Evolutionary conservation across 2,329 filamentous ascomycete genomes (phyloP).

Genomic region (Niveomyces coronatus): DNA sequence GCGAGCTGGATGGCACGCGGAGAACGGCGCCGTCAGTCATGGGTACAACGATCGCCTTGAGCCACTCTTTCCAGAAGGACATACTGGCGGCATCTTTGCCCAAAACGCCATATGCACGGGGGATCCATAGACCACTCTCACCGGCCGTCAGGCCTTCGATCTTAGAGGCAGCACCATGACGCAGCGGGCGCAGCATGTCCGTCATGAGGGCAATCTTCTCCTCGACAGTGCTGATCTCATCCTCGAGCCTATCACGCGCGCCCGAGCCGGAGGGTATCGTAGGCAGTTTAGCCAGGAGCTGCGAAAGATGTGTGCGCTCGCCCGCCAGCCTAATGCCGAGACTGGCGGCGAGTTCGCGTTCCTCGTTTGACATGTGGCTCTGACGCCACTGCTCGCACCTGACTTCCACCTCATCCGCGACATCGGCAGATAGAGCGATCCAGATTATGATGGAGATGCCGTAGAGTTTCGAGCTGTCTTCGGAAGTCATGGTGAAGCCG

Average conservation of each 20-base stretch:
- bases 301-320: constrained; percentile 83
- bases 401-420: constrained; percentile 74
- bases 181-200: constrained; percentile 81
- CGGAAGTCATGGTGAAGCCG: constrained; percentile 94
- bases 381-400: constrained; percentile 81
- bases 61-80: constrained; percentile 97
- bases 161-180: constrained; percentile 90
- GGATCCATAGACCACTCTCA: constrained; percentile 92
- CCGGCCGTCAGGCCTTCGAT: constrained; percentile 94
- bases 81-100: constrained; percentile 76
- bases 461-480: constrained; percentile 84
- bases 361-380: constrained; percentile 78
- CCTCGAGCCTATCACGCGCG: constrained; percentile 76
- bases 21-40: constrained; percentile 85
- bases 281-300: constrained; percentile 74
- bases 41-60: constrained; percentile 84
- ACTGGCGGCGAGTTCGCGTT: constrained; percentile 85
- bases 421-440: constrained; percentile 72
- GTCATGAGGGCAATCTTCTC: constrained; percentile 97
- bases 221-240: constrained; percentile 89
- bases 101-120: constrained; percentile 84
- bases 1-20: constrained; percentile 78
- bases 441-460: constrained; percentile 87
- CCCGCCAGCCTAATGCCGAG: constrained; percentile 77
- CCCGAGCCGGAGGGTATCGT: constrained; percentile 68